A percentile compares a stretch with the other conserved stretches of the same genome.
Conservation (phyloP, 331 rosid genomes). For the Malus hybrid region DNA sequence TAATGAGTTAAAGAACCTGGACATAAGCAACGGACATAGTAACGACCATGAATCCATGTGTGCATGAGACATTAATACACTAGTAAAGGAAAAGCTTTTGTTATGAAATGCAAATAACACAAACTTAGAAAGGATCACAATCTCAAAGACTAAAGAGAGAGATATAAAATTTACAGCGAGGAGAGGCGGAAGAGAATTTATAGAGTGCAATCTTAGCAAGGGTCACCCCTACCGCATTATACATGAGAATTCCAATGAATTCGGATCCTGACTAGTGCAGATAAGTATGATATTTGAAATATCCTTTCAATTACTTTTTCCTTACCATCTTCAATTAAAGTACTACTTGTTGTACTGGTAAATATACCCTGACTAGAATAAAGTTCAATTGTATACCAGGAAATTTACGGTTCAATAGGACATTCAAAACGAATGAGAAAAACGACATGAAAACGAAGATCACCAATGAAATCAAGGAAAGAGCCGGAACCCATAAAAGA, state of each 20-base stretch:
- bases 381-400: neutral
- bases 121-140: neutral
- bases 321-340: neutral
- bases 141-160: neutral
- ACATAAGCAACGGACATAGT: neutral
- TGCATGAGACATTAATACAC: neutral
- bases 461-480: neutral
- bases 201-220: neutral
- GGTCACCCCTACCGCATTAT: neutral
- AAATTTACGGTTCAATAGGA: neutral
- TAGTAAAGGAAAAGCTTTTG: neutral
- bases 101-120: neutral
- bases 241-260: neutral
- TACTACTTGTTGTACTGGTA: neutral
- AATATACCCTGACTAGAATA: neutral
- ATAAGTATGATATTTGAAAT: neutral
- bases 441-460: neutral
- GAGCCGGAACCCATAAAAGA: neutral
- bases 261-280: neutral
- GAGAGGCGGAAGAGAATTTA: neutral
- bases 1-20: neutral
- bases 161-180: neutral
- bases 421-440: neutral
- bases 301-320: neutral
- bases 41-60: neutral